A percentile compares a stretch with the other conserved stretches of the same genome.
Conservation (phyloP, 31 red algal genomes). For the Porphyra umbilicalis region DNA sequence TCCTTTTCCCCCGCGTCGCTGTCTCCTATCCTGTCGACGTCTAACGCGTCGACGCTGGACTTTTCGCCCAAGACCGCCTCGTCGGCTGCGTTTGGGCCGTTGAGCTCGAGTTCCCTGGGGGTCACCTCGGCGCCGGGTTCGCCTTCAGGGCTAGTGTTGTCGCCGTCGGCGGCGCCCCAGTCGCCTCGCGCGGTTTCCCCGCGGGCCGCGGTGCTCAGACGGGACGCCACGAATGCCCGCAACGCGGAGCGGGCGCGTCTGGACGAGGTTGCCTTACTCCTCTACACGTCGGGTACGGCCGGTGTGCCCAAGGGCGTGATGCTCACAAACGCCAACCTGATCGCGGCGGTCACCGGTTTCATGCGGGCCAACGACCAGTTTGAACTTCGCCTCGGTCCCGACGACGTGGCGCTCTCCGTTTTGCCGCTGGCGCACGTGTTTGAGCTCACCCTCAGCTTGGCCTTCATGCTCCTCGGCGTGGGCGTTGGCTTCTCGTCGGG, state of each 20-base stretch:
- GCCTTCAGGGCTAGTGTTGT: background rate
- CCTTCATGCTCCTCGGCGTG: constrained; percentile 11
- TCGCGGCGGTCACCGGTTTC: constrained; percentile 4
- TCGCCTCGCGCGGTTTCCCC: background rate
- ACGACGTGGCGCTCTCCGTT: constrained; percentile 25
- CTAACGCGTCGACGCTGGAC: background rate
- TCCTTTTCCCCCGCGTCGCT: background rate
- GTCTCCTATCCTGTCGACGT: background rate
- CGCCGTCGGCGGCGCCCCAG: background rate
- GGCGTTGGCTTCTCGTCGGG: constrained; percentile 11
- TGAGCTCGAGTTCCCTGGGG: background rate
- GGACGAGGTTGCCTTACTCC: constrained; percentile 18
- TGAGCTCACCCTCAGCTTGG: constrained; percentile 16
- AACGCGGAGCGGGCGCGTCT: background rate
- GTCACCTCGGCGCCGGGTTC: background rate
- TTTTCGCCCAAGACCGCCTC: background rate
- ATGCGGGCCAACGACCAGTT: background rate
- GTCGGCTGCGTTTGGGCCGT: background rate
- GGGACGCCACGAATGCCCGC: background rate
- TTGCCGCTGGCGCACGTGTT: constrained; percentile 44
- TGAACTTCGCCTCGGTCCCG: background rate
- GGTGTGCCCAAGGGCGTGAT: constrained; percentile 37
- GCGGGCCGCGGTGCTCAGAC: background rate
- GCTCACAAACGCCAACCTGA: constrained; percentile 28
- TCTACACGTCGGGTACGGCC: constrained; percentile 48